Evolutionary conservation across 495 filamentous ascomycete genomes (phyloP).

Genomic region (Elasticomyces elasticus): DNA sequence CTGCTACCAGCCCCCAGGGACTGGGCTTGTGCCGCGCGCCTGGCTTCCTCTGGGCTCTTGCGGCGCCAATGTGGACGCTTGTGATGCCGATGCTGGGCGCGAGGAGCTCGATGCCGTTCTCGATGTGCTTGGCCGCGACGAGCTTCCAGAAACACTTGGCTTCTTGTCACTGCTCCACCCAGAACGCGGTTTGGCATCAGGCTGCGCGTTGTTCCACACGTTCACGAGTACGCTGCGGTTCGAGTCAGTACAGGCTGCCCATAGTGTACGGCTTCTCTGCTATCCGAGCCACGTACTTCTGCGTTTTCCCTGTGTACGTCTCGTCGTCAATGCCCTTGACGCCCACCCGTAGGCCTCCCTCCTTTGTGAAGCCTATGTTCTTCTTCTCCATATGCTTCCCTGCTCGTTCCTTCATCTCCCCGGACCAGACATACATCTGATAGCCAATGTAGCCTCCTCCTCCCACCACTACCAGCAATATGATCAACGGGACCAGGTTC

Average conservation of each 20-base stretch:
- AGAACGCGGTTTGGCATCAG: slow-evolving; percentile 22
- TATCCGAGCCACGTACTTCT: slow-evolving; percentile 40
- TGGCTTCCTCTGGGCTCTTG: too few species aligned
- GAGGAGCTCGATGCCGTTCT: not conserved
- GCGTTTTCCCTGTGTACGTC: slow-evolving; percentile 70
- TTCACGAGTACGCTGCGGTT: slow-evolving; percentile 31
- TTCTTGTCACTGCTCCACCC: slow-evolving; percentile 18
- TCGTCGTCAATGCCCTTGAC: slow-evolving; percentile 67
- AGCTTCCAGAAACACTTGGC: not conserved
- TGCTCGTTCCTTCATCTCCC: slow-evolving; percentile 58
- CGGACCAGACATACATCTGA: slow-evolving; percentile 58
- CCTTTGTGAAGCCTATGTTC: slow-evolving; percentile 70
- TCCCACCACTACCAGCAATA: slow-evolving; percentile 57
- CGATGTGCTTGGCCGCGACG: not conserved
- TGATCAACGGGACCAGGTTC: slow-evolving; percentile 60
- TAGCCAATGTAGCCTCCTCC: slow-evolving; percentile 57
- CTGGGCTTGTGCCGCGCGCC: too few species aligned
- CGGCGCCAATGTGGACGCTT: not conserved
- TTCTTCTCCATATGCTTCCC: slow-evolving; percentile 69
- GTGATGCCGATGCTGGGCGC: not conserved
- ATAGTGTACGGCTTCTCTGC: not conserved
- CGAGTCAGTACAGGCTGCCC: not conserved
- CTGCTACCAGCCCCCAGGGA: too few species aligned
- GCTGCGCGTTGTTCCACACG: slow-evolving; percentile 30
- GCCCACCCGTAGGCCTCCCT: slow-evolving; percentile 65